Conservation (phyloP, 2,329 filamentous ascomycete genomes). For the Diplocarpon rosae region DNA sequence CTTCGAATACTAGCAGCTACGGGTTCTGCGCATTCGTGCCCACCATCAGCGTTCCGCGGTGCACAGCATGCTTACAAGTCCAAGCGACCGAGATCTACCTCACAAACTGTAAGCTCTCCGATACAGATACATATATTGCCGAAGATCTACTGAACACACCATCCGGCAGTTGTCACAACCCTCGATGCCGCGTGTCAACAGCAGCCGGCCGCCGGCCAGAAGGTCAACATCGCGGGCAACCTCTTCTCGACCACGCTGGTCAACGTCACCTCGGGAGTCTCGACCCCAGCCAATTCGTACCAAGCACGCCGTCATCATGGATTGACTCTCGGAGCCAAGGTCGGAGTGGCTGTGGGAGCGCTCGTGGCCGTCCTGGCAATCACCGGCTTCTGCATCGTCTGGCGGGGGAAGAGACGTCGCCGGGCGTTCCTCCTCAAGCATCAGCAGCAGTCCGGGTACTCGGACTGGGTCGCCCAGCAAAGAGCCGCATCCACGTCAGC, state of each 20-base stretch:
- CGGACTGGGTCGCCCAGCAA: constrained; percentile 16
- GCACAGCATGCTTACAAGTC: constrained; percentile 36
- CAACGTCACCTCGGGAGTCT: constrained; percentile 39
- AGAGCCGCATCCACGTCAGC: constrained; percentile 1
- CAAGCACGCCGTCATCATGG: constrained; percentile 29
- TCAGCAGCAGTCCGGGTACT: constrained; percentile 18
- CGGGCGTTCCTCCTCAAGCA: constrained; percentile 38
- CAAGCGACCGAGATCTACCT: constrained; percentile 31
- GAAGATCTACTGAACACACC: constrained; percentile 1
- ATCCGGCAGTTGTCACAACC: constrained; percentile 35
- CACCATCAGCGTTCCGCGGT: constrained; percentile 31
- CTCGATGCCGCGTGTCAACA: constrained; percentile 47
- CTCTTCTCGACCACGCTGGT: constrained; percentile 39
- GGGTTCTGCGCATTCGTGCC: constrained; percentile 45
- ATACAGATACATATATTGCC: not conserved
- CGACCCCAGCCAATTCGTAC: constrained; percentile 24
- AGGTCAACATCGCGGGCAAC: constrained; percentile 39
- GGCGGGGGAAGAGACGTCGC: constrained; percentile 44
- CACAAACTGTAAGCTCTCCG: constrained; percentile 44
- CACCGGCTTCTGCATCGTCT: constrained; percentile 42
- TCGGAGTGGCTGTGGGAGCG: constrained; percentile 45
- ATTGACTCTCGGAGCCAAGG: constrained; percentile 42
- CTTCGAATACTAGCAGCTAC: constrained; percentile 34
- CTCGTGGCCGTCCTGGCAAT: constrained; percentile 37
- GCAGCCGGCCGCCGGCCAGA: constrained; percentile 35